Conservation (phyloP, 2,329 filamentous ascomycete species). For the Cucurbitaria berberidis region DNA sequence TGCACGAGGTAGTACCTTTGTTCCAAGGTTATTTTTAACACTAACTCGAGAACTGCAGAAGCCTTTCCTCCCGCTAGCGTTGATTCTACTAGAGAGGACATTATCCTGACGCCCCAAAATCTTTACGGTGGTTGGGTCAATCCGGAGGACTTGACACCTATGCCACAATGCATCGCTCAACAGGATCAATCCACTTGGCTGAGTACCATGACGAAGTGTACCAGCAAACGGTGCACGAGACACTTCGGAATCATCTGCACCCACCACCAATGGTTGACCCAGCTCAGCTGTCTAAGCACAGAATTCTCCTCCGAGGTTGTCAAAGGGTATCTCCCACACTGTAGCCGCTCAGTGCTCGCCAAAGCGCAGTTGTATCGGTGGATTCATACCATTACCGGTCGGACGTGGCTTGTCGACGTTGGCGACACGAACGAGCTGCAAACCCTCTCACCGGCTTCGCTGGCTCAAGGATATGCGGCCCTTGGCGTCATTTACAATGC, state of each 20-base stretch:
- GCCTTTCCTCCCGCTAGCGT: neutral
- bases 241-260: constrained; percentile 44
- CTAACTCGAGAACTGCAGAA: neutral
- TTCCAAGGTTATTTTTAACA: neutral
- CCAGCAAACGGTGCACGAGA: constrained; percentile 33
- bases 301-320: constrained; percentile 37
- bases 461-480: constrained; percentile 32
- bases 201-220: constrained; percentile 41
- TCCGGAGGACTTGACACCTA: constrained; percentile 41
- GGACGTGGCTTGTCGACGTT: constrained; percentile 43
- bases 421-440: constrained; percentile 39
- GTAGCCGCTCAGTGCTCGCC: constrained; percentile 41
- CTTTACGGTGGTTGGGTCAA: constrained; percentile 39
- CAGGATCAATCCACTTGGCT: constrained; percentile 43
- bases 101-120: neutral
- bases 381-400: constrained; percentile 33
- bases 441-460: constrained; percentile 32
- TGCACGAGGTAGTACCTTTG: too few relatives aligned
- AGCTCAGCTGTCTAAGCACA: constrained; percentile 41
- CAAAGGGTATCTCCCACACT: constrained; percentile 32
- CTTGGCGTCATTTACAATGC: constrained; percentile 30
- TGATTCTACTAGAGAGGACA: neutral
- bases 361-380: constrained; percentile 43
- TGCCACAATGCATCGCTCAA: constrained; percentile 47
- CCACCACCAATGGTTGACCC: constrained; percentile 42